phyloP scores from a whole-genome alignment of 2,329 filamentous ascomycete species.

The Capronia epimyces region DNA sequence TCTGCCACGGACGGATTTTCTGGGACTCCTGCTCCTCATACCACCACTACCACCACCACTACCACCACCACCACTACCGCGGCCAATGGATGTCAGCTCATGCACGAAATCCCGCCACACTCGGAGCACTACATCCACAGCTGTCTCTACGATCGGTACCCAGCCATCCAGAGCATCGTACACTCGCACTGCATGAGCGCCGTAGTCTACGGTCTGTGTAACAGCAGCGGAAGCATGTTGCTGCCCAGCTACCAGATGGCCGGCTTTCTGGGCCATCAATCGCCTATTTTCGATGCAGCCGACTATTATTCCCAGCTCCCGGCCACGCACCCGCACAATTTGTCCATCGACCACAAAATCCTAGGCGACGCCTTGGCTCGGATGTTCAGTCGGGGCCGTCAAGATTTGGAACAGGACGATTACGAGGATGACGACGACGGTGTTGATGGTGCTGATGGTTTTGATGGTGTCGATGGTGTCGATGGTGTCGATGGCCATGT shows the following conservation, averaged over 20 bases:
- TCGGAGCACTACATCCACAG: conserved; percentile 45
- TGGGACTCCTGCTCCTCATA: no score
- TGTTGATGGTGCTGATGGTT: neutral
- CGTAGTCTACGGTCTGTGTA: conserved; percentile 38
- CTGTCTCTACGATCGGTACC: conserved; percentile 42
- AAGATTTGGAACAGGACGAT: neutral
- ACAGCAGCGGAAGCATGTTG: conserved; percentile 31
- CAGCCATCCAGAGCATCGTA: conserved; percentile 38
- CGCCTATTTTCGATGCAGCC: conserved; percentile 34
- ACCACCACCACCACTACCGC: no score
- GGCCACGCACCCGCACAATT: conserved; percentile 32
- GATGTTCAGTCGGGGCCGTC: conserved; percentile 26
- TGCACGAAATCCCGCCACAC: neutral
- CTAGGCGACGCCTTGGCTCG: conserved; percentile 36
- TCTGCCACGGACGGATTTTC: no score
- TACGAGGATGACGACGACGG: neutral
- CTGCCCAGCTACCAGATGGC: conserved; percentile 42
- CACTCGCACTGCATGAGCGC: conserved; percentile 43
- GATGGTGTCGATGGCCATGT: no score
- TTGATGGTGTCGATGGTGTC: neutral
- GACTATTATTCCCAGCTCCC: conserved; percentile 24
- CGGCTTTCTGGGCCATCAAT: conserved; percentile 39
- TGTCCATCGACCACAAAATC: conserved; percentile 37
- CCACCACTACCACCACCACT: no score
- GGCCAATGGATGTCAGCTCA: neutral